phyloP scores from a whole-genome alignment of 129 eudicot species.

The Ambrosia trifida region DNA sequence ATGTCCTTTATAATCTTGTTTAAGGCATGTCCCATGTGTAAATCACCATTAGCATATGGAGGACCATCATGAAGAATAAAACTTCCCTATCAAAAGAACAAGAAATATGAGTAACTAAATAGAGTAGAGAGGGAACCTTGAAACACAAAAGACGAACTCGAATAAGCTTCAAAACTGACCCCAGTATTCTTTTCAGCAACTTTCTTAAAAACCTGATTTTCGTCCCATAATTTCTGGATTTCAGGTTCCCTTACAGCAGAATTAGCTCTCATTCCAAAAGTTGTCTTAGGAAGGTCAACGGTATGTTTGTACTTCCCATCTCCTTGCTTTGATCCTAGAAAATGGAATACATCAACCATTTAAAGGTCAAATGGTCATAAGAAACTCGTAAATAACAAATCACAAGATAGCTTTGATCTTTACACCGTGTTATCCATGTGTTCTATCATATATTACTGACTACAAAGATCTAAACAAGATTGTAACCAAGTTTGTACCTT shows the following conservation, averaged over 20 bases:
- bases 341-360: conserved; percentile 3
- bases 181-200: conserved; percentile 74
- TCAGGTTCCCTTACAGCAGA: conserved; percentile 91
- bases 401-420: neutral
- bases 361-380: conserved; percentile 4
- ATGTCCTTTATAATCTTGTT: conserved; percentile 96
- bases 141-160: neutral
- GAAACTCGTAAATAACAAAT: neutral
- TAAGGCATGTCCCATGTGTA: conserved; percentile 98
- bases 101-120: conserved; percentile 23
- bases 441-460: too few relatives aligned
- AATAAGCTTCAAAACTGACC: conserved; percentile 45
- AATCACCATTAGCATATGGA: conserved; percentile 99
- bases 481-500: conserved; percentile 48
- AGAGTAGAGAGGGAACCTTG: conserved; percentile 9
- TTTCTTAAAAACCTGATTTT: conserved; percentile 80
- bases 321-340: conserved; percentile 63
- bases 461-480: neutral
- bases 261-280: conserved; percentile 94
- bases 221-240: conserved; percentile 97
- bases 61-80: conserved; percentile 98
- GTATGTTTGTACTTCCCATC: conserved; percentile 95
- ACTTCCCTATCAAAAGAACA: conserved; percentile 55
- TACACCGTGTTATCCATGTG: neutral
- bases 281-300: conserved; percentile 78